Base-by-base conservation (phyloP, 129 eudicot species). In the Tanacetum coccineum region DNA sequence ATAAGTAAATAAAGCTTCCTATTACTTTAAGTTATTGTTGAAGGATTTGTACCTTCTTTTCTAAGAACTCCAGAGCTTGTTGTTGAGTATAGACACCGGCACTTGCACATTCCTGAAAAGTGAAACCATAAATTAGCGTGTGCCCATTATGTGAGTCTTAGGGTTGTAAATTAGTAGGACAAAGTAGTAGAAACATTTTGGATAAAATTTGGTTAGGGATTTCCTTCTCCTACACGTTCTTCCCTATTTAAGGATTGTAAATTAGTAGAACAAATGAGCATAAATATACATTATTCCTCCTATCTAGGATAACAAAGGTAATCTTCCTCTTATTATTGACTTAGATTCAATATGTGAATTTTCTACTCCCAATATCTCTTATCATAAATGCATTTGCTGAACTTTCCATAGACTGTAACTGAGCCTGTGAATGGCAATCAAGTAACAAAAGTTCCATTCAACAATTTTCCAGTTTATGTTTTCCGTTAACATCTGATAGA, bases 31-130 rank as follows among this genome's bases (percentile, higher is more conserved):
- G n/a, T n/a, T n/a, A n/a, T n/a, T n/a, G n/a, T n/a, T n/a, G n/a
- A n/a, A n/a, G n/a, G n/a, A n/a, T n/a, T 45, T 68, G 21, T 39
- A 87, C 98, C 97, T 85, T 80, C 72, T 77, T 81, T 22, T 89
- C 99, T 50, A 93, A 92, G 76, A 62, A 93, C 47, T 81, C 92
- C 22, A 93, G 74, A 25, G 99, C 99, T 71, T 93, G 83, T 21
- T 77, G 79, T 59, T 87, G 86, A 44, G 99, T 93, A 68, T 80
- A 78, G 59, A 93, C 79, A 39, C 71, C 74, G 47, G 61, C 52
- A 70, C 70, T 81, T 46, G 84, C 84, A 79, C 95, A 86, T 60
- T 93, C 99, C 98, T 92, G 83, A 64, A 76, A 79, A 59, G 65
- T 48, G 66, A 6, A 39, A 70, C 36, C 36, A 40, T 65, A 58